Evolutionary conservation across 108 stramenopile species (phyloP), one percentile per base, ranked within the genome.

Genomic region (Mayamaea pseudoterrestris): DNA sequence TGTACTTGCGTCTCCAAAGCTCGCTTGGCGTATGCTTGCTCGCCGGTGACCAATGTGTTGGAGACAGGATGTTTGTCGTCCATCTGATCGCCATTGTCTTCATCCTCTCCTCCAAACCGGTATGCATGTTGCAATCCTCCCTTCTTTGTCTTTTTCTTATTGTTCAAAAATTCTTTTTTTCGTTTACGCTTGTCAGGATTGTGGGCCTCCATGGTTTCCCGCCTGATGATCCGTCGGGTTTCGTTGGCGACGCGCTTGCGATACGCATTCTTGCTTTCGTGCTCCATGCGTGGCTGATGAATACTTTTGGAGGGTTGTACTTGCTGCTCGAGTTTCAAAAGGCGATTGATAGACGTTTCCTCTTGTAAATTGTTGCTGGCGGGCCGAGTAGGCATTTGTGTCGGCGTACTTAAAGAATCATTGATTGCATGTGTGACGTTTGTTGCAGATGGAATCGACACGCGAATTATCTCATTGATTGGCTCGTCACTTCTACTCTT

Each of bases 191-290:
- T 66, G 56, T 73, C 59, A 12, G 48, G 43, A 51, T 69, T 66
- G 0, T 46, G 52, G 0, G 36, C 27, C 17, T 60, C 27, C 9
- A 50, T 6, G 29, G 12, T 44, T 22, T 60, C 36, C 3, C 50
- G 27, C 41, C 56, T 45, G 24, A 70, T 61, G 17, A 66, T 70
- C 36, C 48, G 48, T 55, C 58, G 41, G 2, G 69, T 74, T 51
- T 73, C 77, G 21, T 55, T 48, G 31, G 60, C 58, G 39, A 72
- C 47, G 9, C 77, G 72, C 55, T 53, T 54, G 8, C 40, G n/a
- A 50, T 55, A 74, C 25, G 77, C 72, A 2, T 41, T 57, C 48
- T 72, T 71, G 32, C 66, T 68, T 51, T 78, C 77, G 2, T 73
- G 72, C 36, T 55, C 51, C 54, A 61, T 57, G 8, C 77, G 69